Conservation (phyloP, 208 protist species). For the Trypanosoma lewisi region DNA sequence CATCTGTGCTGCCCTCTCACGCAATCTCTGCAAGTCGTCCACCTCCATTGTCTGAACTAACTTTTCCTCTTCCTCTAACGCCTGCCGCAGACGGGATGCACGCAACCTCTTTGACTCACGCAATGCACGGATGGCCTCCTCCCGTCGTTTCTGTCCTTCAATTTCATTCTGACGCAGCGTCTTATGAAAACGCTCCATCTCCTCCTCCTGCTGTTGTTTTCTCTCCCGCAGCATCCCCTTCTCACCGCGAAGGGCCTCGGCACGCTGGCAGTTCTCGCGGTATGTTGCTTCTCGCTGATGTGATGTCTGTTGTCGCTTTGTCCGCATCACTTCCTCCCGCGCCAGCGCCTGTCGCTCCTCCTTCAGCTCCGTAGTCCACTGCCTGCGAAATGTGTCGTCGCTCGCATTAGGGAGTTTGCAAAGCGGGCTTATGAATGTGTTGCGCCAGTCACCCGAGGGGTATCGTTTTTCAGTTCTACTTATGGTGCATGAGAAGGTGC, state of each 20-base stretch:
- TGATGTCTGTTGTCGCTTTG: conserved; percentile 12
- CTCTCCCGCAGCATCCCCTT: conserved; percentile 8
- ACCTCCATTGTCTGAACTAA: conserved; percentile 19
- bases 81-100: neutral
- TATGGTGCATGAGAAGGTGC: neutral
- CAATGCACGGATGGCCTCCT: neutral
- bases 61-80: conserved; percentile 6
- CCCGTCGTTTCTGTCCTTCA: conserved; percentile 1
- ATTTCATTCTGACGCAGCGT: neutral
- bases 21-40: conserved; percentile 37
- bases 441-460: conserved; percentile 1
- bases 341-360: conserved; percentile 6
- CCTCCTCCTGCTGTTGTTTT: neutral
- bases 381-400: conserved; percentile 6
- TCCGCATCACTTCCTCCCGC: conserved; percentile 6
- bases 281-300: conserved; percentile 14
- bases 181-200: neutral
- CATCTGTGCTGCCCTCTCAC: conserved; percentile 14
- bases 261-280: conserved; percentile 12
- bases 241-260: conserved; percentile 15
- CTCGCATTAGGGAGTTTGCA: neutral
- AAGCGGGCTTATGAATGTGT: conserved; percentile 3
- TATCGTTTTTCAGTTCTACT: neutral
- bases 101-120: neutral
- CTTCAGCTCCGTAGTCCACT: conserved; percentile 17